phyloP scores from a whole-genome alignment of 1,284 basidiomycete genomes.

The Testicularia cyperi region DNA sequence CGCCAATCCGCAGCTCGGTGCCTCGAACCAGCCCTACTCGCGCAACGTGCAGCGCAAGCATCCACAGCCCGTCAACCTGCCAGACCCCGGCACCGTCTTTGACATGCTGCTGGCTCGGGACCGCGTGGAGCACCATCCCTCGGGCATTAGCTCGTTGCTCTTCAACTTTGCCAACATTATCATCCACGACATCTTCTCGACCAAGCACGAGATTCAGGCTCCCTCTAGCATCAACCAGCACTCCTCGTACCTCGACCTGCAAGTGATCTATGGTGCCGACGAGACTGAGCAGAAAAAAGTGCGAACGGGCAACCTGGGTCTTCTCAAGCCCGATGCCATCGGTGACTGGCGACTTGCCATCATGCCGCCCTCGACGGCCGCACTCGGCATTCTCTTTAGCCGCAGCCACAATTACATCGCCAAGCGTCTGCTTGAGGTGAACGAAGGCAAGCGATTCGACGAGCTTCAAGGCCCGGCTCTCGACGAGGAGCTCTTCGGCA shows the following conservation, averaged over 20 bases:
- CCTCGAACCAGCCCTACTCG: constrained; percentile 28
- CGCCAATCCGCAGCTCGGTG: constrained; percentile 70
- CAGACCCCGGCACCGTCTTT: constrained; percentile 36
- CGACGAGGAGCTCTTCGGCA: constrained; percentile 46
- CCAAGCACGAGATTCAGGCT: constrained; percentile 14
- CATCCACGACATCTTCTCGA: constrained; percentile 55
- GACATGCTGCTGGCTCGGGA: constrained; percentile 31
- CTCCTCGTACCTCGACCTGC: constrained; percentile 76
- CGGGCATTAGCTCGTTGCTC: constrained; percentile 46
- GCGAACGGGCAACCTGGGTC: constrained; percentile 19
- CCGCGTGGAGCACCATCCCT: constrained; percentile 37
- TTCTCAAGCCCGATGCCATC: constrained; percentile 35
- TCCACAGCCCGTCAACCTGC: constrained; percentile 24
- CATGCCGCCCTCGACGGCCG: constrained; percentile 74
- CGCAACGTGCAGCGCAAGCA: constrained; percentile 28
- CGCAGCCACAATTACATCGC: constrained; percentile 75
- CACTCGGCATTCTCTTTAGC: constrained; percentile 70
- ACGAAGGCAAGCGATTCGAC: constrained; percentile 37
- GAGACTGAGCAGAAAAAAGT: constrained; percentile 14
- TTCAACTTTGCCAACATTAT: constrained; percentile 51
- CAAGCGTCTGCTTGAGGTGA: constrained; percentile 67
- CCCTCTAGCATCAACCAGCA: constrained; percentile 66
- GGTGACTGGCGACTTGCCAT: constrained; percentile 61
- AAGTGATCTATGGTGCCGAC: constrained; percentile 67
- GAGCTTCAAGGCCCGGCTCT: constrained; percentile 24